These are phyloP conservation scores for Bipolaris bicolor DNA, from an alignment of 2,329 filamentous ascomycete species.

Conservation along the genomic window DNA sequence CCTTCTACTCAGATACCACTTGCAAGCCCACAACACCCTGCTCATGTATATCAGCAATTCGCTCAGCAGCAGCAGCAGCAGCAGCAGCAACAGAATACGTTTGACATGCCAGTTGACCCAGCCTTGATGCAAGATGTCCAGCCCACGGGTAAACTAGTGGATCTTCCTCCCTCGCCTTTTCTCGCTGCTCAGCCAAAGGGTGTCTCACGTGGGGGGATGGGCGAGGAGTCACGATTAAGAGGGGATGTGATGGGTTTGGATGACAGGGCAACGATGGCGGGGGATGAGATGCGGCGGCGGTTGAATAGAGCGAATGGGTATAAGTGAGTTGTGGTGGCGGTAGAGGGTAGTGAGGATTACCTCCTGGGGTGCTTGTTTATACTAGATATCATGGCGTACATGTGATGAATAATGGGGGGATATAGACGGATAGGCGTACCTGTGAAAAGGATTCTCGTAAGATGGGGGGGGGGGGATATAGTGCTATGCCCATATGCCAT, in stretches of 20 bases:
- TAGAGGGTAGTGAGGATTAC: not conserved
- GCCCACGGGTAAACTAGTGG: slow-evolving; percentile 26
- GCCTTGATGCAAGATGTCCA: slow-evolving; percentile 60
- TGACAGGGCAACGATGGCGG: slow-evolving; percentile 27
- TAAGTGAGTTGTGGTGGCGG: not conserved
- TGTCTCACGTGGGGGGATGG: slow-evolving; percentile 15
- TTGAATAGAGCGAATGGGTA: slow-evolving; percentile 21
- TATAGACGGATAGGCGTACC: not conserved
- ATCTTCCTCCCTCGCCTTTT: slow-evolving; percentile 46
- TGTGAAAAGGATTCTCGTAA: not conserved
- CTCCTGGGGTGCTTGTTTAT: not conserved
- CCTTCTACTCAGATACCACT: slow-evolving; percentile 38
- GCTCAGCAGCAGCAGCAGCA: slow-evolving; percentile 36
- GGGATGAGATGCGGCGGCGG: slow-evolving; percentile 33
- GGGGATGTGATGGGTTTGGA: slow-evolving; percentile 9
- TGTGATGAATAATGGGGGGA: not conserved
- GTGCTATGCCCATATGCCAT: not conserved
- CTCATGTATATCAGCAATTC: slow-evolving; percentile 29
- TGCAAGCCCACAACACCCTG: slow-evolving; percentile 39
- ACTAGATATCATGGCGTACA: not conserved
- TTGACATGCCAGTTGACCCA: slow-evolving; percentile 64
- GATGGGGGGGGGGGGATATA: not conserved
- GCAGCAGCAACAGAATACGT: slow-evolving; percentile 39
- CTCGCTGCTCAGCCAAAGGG: slow-evolving; percentile 30
- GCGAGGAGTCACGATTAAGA: slow-evolving; percentile 13